A percentile compares a stretch with the other conserved stretches of the same genome.
Conservation (phyloP, 805 yeast species). For the Wickerhamiella azyma region DNA sequence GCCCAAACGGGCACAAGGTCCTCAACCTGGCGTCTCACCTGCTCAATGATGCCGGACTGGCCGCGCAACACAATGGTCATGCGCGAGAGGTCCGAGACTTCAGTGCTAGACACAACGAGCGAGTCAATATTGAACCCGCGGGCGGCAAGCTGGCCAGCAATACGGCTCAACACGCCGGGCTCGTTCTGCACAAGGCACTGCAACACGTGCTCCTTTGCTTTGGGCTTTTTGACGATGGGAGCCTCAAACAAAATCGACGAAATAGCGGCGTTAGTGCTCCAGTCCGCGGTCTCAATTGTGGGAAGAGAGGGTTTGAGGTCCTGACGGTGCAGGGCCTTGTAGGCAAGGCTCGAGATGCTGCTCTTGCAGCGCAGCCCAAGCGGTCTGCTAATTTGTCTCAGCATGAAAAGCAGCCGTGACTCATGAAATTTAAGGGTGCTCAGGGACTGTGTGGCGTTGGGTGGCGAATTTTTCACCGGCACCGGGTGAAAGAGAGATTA, state of each 20-base stretch:
- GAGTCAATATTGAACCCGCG: constrained; percentile 98
- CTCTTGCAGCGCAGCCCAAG: constrained; percentile 13
- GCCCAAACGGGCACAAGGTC: constrained; percentile 98
- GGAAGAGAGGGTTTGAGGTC: constrained; percentile 83
- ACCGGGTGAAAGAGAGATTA: too few relatives aligned
- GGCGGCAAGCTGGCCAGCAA: constrained; percentile 92
- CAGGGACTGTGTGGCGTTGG: not conserved
- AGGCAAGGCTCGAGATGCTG: constrained; percentile 88
- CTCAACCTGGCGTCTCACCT: constrained; percentile 95
- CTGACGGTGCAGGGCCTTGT: constrained; percentile 80
- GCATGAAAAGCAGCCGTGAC: not conserved
- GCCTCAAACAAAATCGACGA: constrained; percentile 91
- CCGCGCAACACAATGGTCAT: constrained; percentile 95
- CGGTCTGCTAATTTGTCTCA: not conserved
- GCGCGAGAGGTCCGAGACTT: constrained; percentile 84
- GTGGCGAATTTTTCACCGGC: not conserved
- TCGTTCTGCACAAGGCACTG: constrained; percentile 97
- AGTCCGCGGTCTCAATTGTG: constrained; percentile 78
- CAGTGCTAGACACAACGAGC: constrained; percentile 90
- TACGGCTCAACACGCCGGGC: constrained; percentile 90
- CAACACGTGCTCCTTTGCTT: constrained; percentile 73
- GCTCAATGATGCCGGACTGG: constrained; percentile 92
- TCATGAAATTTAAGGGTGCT: not conserved
- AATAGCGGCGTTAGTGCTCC: constrained; percentile 96
- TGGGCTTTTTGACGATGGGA: constrained; percentile 43